Evolutionary conservation across 768 basidiomycete species (phyloP).

Genomic region (Fistulinella prunicolor): DNA sequence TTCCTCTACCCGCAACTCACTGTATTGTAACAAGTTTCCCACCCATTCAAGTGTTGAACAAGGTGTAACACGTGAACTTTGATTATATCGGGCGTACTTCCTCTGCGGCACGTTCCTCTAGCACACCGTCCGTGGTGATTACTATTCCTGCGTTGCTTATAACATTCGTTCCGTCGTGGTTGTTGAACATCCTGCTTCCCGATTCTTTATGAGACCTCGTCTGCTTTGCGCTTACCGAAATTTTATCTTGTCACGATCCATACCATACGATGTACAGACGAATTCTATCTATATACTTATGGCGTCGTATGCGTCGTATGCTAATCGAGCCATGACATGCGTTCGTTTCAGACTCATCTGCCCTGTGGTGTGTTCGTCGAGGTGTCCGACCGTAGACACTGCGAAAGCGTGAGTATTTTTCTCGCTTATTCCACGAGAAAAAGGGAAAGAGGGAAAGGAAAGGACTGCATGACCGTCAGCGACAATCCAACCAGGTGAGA

Average conservation of each 20-base stretch:
- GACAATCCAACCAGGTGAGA: slow-evolving; percentile 76
- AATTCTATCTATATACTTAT: slow-evolving; percentile 26
- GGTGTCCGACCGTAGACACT: slow-evolving; percentile 24
- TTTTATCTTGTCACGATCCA: slow-evolving; percentile 30
- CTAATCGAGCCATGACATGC: slow-evolving; percentile 50
- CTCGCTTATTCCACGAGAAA: too few relatives aligned
- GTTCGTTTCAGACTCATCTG: slow-evolving; percentile 45
- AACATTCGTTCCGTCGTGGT: slow-evolving; percentile 10
- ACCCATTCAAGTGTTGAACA: slow-evolving; percentile 57
- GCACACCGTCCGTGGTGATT: slow-evolving; percentile 12
- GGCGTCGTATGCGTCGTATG: slow-evolving; percentile 24
- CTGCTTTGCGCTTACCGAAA: slow-evolving; percentile 1
- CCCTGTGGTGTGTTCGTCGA: slow-evolving; percentile 26
- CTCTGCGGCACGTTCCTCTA: slow-evolving; percentile 13
- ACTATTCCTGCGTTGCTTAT: slow-evolving; percentile 13
- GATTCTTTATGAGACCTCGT: slow-evolving; percentile 17
- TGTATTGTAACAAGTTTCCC: slow-evolving; percentile 76
- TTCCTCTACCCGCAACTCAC: slow-evolving; percentile 50
- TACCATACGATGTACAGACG: slow-evolving; percentile 27
- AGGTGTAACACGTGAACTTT: slow-evolving; percentile 49
- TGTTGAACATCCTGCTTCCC: slow-evolving; percentile 4
- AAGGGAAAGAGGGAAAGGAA: background rate
- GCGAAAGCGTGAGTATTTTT: background rate
- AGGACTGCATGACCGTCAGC: slow-evolving; percentile 54
- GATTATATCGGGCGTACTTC: slow-evolving; percentile 33